Base-by-base conservation (phyloP, 192 early-diverging fungal genomes). In the Backusella circina region DNA sequence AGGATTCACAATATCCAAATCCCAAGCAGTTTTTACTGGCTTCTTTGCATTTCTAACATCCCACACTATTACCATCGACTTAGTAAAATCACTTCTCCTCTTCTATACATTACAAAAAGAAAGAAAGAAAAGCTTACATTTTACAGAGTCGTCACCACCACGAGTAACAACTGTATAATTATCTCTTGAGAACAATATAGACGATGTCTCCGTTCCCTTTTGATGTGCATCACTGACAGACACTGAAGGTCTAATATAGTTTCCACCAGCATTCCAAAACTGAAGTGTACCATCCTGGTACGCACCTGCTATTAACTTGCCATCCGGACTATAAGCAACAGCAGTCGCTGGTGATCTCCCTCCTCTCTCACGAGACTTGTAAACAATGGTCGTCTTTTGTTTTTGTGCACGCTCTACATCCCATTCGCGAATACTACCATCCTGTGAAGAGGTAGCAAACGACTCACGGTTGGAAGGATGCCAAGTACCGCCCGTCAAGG, bases 401-500 rank as follows among this genome's bases (percentile, higher is more conserved):
- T 87, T 87, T 3, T 86, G 80, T 47, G 90, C 87, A 50, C 88
- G 86, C 38, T 92, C 91, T 9, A 90, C 87, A 77, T 96, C 90
- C 97, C 97, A 99, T 37, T 94, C 84, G 68, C 91, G 84, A 26
- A 95, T 87, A 0, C 95, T 94, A 41, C 93, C 89, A 73, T 99
- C 97, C 18, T 90, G 83, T 4, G 94, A 92, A 1, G 91, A 86
- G 0, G 96, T 95, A 47, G 94, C 78, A 76, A 98, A 97, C 1
- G 75, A 80, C 12, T 85, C 77, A 23, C 85, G 87, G 39, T 86
- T 86, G 10, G 69, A 64, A 0, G 96, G 96, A 81, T 93, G 90
- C 97, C 97, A 98, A 61, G 88, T 85, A 26, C 88, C 89, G 23
- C 87, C 77, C 5, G 94, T 96, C 31, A 99, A 75, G 4, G 91